Base-by-base conservation (phyloP, 179 eudicot genomes). In the Beta lomatogona region DNA sequence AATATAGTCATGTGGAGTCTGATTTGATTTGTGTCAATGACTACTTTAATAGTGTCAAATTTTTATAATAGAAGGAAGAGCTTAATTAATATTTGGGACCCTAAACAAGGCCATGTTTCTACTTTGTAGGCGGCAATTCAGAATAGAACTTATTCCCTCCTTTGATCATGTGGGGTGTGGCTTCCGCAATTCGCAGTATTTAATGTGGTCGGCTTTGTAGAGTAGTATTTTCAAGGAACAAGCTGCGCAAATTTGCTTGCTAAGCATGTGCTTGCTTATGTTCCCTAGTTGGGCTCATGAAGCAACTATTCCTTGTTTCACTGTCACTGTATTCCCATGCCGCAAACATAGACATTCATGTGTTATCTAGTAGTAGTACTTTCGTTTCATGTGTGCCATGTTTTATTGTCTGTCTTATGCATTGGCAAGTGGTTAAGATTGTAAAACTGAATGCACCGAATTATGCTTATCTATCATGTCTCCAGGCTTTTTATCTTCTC, bases 181-280 rank as follows among this genome's bases (percentile, higher is more conserved):
- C n/a, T 67, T 36, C 36, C 4, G 19, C 2, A 66, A 36, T 36
- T 36, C 41, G 46, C 28, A 67, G 46, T 31, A 67, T 67, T 67
- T 67, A 66, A 66, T 66, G 45, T 36, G 71, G 71, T 67, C 50
- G 71, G 71, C 18, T 66, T 60, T 6, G 45, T 66, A 66, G 14
- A 58, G 63, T 58, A 58, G 19, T 58, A 57, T 1, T 57, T 11
- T 57, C 22, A 58, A 58, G 3, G 63, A 15, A 58, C 63, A 58
- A 58, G 45, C 36, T 67, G 48, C 48, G 36, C 71, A 67, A 28
- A 12, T 36, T 67, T 67, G 68, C 15, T 64, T 8, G 28, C 68
- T 64, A 58, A 18, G 61, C 61, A 58, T 15, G 61, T 18, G 18
- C 18, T 64, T 64, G 68, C 41, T 25, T 64, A 9, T 64, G 68